Evolutionary conservation across 139 green algal genomes (phyloP).

Genomic region (Chlamydomonas schloesseri): DNA sequence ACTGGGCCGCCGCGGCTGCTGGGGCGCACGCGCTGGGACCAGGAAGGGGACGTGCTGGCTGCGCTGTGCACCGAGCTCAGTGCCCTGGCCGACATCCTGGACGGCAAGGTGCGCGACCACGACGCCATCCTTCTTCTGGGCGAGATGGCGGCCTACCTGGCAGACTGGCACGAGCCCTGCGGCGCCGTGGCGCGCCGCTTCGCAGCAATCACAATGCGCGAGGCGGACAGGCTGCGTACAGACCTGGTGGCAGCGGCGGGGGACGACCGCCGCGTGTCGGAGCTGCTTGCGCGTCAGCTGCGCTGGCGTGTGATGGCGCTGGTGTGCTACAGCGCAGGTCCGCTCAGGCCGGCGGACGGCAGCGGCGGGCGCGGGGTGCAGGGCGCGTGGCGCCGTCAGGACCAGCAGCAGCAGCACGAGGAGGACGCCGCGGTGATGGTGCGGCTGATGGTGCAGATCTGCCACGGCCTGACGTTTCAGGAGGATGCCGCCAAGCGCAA

Average conservation of each 20-base stretch:
- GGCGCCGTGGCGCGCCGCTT: slow-evolving; percentile 47
- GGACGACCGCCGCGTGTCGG: background rate
- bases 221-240: slow-evolving; percentile 41
- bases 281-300: slow-evolving; percentile 49
- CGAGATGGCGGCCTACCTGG: slow-evolving; percentile 59
- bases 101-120: slow-evolving; percentile 44
- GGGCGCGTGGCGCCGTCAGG: no score
- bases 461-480: slow-evolving; percentile 54
- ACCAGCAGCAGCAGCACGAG: no score
- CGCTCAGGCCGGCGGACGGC: background rate
- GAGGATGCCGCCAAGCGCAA: background rate
- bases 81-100: slow-evolving; percentile 50
- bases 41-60: slow-evolving; percentile 18
- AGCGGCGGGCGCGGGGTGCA: no score
- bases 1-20: background rate
- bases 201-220: slow-evolving; percentile 49
- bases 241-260: background rate
- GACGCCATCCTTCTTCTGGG: slow-evolving; percentile 60
- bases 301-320: slow-evolving; percentile 34
- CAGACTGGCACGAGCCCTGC: slow-evolving; percentile 14
- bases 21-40: slow-evolving; percentile 4
- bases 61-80: slow-evolving; percentile 43
- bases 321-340: slow-evolving; percentile 34
- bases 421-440: slow-evolving; percentile 40
- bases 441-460: slow-evolving; percentile 46